Conservation (phyloP, 805 yeast species). For the Clavispora vitiphila region DNA sequence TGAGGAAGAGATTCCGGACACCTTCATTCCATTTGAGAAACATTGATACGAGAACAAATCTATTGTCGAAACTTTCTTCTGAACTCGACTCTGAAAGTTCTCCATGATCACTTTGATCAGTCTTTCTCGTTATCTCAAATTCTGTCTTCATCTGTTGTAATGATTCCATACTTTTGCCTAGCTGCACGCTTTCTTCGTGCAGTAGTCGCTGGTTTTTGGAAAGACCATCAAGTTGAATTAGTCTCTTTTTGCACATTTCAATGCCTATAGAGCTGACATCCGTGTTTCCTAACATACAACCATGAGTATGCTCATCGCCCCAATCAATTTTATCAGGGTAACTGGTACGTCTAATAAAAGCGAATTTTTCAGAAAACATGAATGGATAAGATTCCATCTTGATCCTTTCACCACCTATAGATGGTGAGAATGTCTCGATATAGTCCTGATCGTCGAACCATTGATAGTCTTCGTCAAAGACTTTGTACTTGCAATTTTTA, state of each 20-base stretch:
- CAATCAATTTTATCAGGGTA: slow-evolving; percentile 6
- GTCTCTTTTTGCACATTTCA: slow-evolving; percentile 22
- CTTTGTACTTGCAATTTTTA: slow-evolving; percentile 18
- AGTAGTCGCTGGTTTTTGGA: not conserved
- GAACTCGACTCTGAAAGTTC: slow-evolving; percentile 1
- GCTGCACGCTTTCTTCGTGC: not conserved
- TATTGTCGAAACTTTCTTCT: slow-evolving; percentile 28
- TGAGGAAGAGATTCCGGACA: slow-evolving; percentile 29
- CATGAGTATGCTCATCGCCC: slow-evolving; percentile 26
- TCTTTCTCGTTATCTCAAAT: slow-evolving; percentile 8
- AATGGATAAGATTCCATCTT: slow-evolving; percentile 53
- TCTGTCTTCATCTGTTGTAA: slow-evolving; percentile 6
- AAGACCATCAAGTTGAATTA: slow-evolving; percentile 17
- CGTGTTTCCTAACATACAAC: slow-evolving; percentile 22
- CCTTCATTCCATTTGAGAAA: slow-evolving; percentile 38
- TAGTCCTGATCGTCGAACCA: slow-evolving; percentile 66
- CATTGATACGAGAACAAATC: slow-evolving; percentile 35
- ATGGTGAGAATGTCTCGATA: slow-evolving; percentile 48
- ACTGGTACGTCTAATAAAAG: slow-evolving; percentile 61
- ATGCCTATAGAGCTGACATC: slow-evolving; percentile 26
- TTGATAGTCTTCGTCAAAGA: slow-evolving; percentile 48
- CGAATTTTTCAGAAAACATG: slow-evolving; percentile 61
- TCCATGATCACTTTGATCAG: slow-evolving; percentile 6
- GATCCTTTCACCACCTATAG: slow-evolving; percentile 33
- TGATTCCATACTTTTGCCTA: not conserved